A percentile compares a stretch with the other conserved stretches of the same genome.
Conservation (phyloP, 169 alveolate species). For the Plasmodium relictum region DNA sequence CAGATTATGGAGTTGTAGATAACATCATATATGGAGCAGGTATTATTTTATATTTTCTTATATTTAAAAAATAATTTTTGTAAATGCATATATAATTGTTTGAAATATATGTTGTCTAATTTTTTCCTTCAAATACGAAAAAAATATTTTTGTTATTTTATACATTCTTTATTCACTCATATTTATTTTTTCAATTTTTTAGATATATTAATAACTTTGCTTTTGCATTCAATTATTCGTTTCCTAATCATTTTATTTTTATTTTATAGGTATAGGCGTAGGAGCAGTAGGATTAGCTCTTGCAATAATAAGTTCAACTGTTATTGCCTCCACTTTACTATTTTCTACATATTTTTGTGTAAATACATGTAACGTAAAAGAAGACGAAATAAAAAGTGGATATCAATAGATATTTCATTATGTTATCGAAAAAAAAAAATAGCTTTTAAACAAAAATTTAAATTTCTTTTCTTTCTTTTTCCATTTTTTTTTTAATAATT, state of each 20-base stretch:
- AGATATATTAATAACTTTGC: neutral
- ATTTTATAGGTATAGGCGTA: conserved; percentile 51
- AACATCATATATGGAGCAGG: conserved; percentile 74
- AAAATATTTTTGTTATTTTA: neutral
- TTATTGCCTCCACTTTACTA: conserved; percentile 59
- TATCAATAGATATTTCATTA: conserved; percentile 3
- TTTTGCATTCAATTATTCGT: neutral
- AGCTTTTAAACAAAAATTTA: neutral
- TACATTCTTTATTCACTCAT: neutral
- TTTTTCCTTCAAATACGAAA: no score
- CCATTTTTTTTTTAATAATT: no score
- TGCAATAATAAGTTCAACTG: conserved; percentile 61
- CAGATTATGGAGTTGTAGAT: conserved; percentile 36
- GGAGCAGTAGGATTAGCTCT: conserved; percentile 74
- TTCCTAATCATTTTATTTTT: neutral
- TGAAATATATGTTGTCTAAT: no score
- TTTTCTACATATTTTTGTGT: conserved; percentile 67
- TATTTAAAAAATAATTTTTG: no score
- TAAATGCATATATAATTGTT: no score
- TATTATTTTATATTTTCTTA: neutral
- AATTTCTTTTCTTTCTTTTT: neutral
- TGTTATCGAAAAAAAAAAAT: neutral
- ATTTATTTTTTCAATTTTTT: neutral
- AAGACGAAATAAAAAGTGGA: conserved; percentile 24
- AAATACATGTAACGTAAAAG: conserved; percentile 63